These are phyloP conservation scores for Arthroderma sp. DNA, from an alignment of 2,329 filamentous ascomycete species.

Conservation along the genomic window DNA sequence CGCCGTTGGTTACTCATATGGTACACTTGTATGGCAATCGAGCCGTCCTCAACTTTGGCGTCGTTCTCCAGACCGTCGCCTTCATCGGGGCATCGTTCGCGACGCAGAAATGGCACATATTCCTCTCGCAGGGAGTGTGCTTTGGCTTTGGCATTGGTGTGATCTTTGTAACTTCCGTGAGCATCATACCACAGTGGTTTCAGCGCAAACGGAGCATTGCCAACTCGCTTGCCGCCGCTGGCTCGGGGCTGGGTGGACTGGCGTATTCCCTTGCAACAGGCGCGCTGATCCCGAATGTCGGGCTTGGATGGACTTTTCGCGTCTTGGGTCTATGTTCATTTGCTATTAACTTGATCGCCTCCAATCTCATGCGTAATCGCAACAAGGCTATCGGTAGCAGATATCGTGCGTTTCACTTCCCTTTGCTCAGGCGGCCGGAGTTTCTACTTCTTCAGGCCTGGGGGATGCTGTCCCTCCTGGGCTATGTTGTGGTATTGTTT, in stretches of 20 bases:
- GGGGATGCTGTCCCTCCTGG: constrained; percentile 51
- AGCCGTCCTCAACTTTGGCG: constrained; percentile 43
- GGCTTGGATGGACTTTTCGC: constrained; percentile 50
- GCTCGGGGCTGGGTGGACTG: constrained; percentile 48
- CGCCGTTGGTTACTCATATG: constrained; percentile 44
- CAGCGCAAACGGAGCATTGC: constrained; percentile 45
- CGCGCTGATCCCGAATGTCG: constrained; percentile 45
- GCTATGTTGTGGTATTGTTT: constrained; percentile 54
- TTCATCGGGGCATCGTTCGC: constrained; percentile 48
- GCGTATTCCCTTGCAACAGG: constrained; percentile 48
- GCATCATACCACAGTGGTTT: constrained; percentile 52
- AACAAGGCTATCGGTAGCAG: constrained; percentile 45
- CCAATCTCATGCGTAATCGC: constrained; percentile 45
- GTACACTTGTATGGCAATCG: constrained; percentile 44
- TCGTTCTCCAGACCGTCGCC: constrained; percentile 43
- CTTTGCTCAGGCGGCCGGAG: constrained; percentile 42
- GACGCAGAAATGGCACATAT: constrained; percentile 47
- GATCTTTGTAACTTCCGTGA: constrained; percentile 45
- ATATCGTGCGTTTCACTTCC: constrained; percentile 42
- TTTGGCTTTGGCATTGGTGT: constrained; percentile 54
- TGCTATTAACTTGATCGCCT: constrained; percentile 41
- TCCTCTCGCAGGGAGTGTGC: constrained; percentile 48
- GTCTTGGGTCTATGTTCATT: constrained; percentile 47
- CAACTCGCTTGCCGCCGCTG: constrained; percentile 48
- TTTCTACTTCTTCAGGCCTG: constrained; percentile 48